Conservation (phyloP, 306 rosid genomes). For the Begonia masoniana region DNA sequence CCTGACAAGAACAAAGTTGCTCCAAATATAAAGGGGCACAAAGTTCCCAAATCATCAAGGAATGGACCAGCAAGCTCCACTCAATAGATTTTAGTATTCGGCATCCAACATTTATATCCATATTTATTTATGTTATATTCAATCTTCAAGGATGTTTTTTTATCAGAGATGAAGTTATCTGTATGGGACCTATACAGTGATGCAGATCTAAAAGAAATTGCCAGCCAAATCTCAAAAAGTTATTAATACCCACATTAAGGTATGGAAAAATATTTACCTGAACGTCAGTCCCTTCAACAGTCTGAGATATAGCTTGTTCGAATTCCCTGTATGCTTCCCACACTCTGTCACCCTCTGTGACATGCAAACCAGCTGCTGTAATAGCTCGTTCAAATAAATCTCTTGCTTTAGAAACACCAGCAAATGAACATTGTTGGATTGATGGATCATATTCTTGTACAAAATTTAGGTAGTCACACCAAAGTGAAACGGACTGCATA, state of each 20-base stretch:
- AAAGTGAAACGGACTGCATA: slow-evolving; percentile 70
- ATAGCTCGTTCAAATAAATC: slow-evolving; percentile 77
- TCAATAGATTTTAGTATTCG: too few species aligned
- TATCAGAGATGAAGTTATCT: too few species aligned
- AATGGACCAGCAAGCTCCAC: too few species aligned
- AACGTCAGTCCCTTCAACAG: slow-evolving; percentile 38
- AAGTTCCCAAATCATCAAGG: too few species aligned
- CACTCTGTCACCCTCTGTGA: slow-evolving; percentile 54
- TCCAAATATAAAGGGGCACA: slow-evolving; percentile 3
- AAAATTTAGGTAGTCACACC: slow-evolving; percentile 60
- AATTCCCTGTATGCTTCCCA: slow-evolving; percentile 76
- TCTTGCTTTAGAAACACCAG: slow-evolving; percentile 59
- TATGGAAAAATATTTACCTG: slow-evolving; percentile 33
- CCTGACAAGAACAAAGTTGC: slow-evolving; percentile 33
- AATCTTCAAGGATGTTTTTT: too few species aligned
- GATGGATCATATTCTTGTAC: slow-evolving; percentile 53
- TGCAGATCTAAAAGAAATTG: not conserved
- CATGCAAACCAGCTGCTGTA: slow-evolving; percentile 80
- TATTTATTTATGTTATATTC: too few species aligned
- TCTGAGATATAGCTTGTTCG: slow-evolving; percentile 49
- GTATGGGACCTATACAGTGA: too few species aligned
- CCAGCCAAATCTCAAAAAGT: not conserved
- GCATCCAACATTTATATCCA: too few species aligned
- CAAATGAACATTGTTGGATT: slow-evolving; percentile 33
- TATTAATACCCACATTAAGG: not conserved